Conservation (phyloP, 192 early-diverging fungal species). For the Linnemannia exigua region DNA sequence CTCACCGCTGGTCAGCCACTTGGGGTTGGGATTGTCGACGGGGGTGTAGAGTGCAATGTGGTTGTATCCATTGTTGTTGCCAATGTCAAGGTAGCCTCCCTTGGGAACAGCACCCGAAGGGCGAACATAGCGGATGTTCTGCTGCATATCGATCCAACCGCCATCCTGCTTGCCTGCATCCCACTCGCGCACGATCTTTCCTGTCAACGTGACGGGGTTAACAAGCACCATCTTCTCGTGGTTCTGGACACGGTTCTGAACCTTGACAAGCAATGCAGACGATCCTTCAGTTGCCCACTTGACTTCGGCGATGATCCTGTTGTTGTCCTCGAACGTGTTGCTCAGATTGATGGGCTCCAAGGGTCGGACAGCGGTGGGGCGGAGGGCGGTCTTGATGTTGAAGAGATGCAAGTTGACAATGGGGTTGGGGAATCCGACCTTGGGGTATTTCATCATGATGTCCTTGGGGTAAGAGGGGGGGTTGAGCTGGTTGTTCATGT, state of each 20-base stretch:
- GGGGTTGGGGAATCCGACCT: conserved; percentile 92
- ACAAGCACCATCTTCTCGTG: conserved; percentile 76
- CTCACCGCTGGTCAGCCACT: conserved; percentile 73
- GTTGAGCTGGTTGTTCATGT: conserved; percentile 68
- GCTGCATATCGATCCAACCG: conserved; percentile 79
- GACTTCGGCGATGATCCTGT: conserved; percentile 88
- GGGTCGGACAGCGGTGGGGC: conserved; percentile 27
- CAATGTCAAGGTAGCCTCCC: conserved; percentile 75
- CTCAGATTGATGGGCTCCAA: conserved; percentile 27
- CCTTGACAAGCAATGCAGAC: conserved; percentile 76
- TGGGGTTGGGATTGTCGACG: conserved; percentile 59
- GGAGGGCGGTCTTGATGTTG: conserved; percentile 43
- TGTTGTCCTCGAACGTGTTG: conserved; percentile 71
- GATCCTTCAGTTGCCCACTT: conserved; percentile 80
- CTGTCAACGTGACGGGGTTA: conserved; percentile 51
- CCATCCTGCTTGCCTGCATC: conserved; percentile 74
- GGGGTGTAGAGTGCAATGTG: conserved; percentile 79
- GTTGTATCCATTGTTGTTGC: conserved; percentile 74
- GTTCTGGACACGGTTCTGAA: conserved; percentile 94
- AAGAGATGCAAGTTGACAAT: conserved; percentile 81
- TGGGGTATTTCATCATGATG: conserved; percentile 90
- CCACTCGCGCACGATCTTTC: conserved; percentile 69
- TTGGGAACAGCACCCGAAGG: conserved; percentile 37
- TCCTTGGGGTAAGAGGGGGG: conserved; percentile 76
- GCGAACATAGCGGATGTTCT: conserved; percentile 57